phyloP scores from a whole-genome alignment of 2,329 filamentous ascomycete species.

The Colletotrichum noveboracense region DNA sequence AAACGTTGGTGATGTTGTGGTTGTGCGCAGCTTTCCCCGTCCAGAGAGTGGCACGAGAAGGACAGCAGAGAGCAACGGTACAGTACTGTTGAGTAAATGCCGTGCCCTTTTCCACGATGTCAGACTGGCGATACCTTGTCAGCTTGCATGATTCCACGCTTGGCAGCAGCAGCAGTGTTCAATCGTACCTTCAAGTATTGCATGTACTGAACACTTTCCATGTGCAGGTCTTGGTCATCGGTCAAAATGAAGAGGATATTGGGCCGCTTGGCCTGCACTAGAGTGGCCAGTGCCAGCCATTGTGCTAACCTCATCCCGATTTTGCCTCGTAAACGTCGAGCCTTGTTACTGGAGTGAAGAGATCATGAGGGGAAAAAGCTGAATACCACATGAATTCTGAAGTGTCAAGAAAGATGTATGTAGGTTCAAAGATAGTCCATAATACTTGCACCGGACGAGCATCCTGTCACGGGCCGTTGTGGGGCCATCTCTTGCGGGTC shows the following conservation, averaged over 20 bases:
- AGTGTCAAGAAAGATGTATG: background rate
- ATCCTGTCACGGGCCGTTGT: background rate
- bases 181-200: background rate
- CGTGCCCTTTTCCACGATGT: slow-evolving; percentile 23
- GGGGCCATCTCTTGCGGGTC: background rate
- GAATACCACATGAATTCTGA: background rate
- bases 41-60: slow-evolving; percentile 27
- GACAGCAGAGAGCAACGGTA: slow-evolving; percentile 32
- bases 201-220: background rate
- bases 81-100: slow-evolving; percentile 31
- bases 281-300: background rate
- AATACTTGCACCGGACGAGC: background rate
- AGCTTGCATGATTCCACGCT: background rate
- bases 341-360: background rate
- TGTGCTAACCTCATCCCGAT: background rate
- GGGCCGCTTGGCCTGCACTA: background rate
- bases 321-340: background rate
- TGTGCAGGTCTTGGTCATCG: background rate
- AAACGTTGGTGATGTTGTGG: slow-evolving; percentile 29
- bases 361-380: background rate
- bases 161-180: background rate
- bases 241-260: background rate
- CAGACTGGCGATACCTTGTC: background rate
- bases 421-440: background rate
- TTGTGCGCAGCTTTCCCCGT: slow-evolving; percentile 30